Evolutionary conservation across 345 rosid species (phyloP).

Genomic region (Arabidopsis suecica): DNA sequence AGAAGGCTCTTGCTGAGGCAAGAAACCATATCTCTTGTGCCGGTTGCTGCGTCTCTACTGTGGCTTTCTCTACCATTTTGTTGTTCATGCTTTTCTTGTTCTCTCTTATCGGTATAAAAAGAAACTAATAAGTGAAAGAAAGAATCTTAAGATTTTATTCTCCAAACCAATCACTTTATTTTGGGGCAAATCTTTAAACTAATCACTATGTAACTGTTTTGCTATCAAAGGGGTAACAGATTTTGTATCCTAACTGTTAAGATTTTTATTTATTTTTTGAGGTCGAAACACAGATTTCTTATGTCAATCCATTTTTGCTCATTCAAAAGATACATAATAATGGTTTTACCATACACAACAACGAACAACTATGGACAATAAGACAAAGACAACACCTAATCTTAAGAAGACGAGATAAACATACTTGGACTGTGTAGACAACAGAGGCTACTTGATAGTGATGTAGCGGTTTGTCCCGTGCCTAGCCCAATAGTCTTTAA

Average conservation of each 20-base stretch:
- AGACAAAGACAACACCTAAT: slow-evolving; percentile 9
- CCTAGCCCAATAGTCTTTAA: slow-evolving; percentile 91
- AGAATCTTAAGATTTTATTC: too few relatives aligned
- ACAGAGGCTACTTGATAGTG: slow-evolving; percentile 73
- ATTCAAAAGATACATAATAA: slow-evolving; percentile 23
- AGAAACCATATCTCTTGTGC: neutral
- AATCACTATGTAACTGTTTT: neutral
- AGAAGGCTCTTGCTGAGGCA: neutral
- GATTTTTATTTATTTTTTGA: neutral
- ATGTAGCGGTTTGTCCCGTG: slow-evolving; percentile 97
- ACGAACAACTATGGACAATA: slow-evolving; percentile 30
- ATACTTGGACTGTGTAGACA: slow-evolving; percentile 10
- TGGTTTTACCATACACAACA: slow-evolving; percentile 28
- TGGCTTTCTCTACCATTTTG: neutral
- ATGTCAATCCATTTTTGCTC: neutral
- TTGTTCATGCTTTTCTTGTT: neutral
- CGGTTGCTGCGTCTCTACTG: neutral
- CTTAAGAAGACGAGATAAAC: neutral
- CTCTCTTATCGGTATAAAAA: neutral
- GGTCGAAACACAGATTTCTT: neutral
- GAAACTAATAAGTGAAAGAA: neutral
- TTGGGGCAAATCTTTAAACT: too few relatives aligned
- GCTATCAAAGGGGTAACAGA: neutral
- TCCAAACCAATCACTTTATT: neutral
- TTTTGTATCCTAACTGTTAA: neutral